Evolutionary conservation across 2,329 filamentous ascomycete genomes (phyloP), one percentile per base, ranked within the genome.

Genomic region (Xylaria sp.): DNA sequence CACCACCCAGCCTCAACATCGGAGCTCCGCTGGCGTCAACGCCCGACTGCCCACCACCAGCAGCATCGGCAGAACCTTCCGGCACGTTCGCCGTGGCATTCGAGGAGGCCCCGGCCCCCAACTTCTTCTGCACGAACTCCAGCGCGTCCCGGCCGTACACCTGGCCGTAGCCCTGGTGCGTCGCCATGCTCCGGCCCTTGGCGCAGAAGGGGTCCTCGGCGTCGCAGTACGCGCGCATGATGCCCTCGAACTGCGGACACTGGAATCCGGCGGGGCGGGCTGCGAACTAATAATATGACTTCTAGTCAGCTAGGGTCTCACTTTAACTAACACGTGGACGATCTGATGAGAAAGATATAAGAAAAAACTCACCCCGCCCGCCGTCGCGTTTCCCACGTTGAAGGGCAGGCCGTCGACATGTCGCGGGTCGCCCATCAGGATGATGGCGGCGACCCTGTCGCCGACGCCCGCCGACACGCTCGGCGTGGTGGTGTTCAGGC

Each of bases 401-500:
- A 82, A 86, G 2, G 79, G 65, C 26, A 82, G 69, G 1, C 82
- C 81, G 20, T 70, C 65, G 16, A 75, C 72, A 65, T 81, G 77
- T 55, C 83, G 74, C 13, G 84, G 84, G 64, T 84, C 78, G 7
- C 83, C 83, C 81, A 85, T 83, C 61, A 84, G 77, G 59, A 86
- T 81, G 19, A 79, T 79, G 2, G 80, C 83, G 60, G 82, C 83
- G 54, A 84, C 78, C 66, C 77, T 78, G 29, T 69, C 71, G 21
- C 79, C 69, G 4, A 81, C 78, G 3, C 74, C 73, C 2, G 72
- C 71, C 7, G 75, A 72, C 22, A 82, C 59, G 21, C 66, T 70
- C n/a, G 70, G 69, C 8, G 72, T 68, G 0, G 76, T 74, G 6
- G 79, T 77, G 45, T 75, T 77, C 46, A 81, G 69, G 52, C 78